phyloP scores from a whole-genome alignment of 441 rosid species.

The Euphorbia celastroides region DNA sequence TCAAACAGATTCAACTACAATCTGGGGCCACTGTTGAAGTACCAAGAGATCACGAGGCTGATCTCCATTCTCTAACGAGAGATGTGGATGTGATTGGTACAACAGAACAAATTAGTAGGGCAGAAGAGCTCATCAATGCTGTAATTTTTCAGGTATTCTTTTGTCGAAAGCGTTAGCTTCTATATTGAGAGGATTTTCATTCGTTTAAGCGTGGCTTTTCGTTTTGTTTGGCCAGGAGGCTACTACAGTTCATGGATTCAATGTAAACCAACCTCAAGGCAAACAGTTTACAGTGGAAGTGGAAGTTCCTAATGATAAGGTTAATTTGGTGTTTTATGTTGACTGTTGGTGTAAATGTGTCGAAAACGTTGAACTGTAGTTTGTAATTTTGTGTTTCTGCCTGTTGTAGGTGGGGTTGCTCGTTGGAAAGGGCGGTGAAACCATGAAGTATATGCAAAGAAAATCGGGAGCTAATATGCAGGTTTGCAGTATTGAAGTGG shows the following conservation, averaged over 20 bases:
- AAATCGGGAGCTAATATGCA: constrained; percentile 27
- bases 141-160: constrained; percentile 23
- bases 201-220: not conserved
- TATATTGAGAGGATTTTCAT: no score
- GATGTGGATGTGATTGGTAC: constrained; percentile 28
- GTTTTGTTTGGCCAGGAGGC: constrained; percentile 17
- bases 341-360: no score
- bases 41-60: constrained; percentile 26
- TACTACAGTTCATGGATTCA: constrained; percentile 16
- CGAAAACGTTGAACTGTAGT: not conserved
- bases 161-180: not conserved
- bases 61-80: constrained; percentile 28
- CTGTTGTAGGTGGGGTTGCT: constrained; percentile 29
- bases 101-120: constrained; percentile 25
- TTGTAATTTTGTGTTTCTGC: not conserved
- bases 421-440: constrained; percentile 32
- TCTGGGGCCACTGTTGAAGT: constrained; percentile 28
- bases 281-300: constrained; percentile 22
- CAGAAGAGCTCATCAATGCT: constrained; percentile 25
- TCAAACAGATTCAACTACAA: constrained; percentile 20
- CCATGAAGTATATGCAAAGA: constrained; percentile 28
- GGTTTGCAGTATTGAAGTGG: constrained; percentile 14
- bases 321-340: constrained; percentile 1
- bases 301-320: constrained; percentile 30
- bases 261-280: constrained; percentile 16